Evolutionary conservation across 176 grass and related monocot genomes (phyloP).

Genomic region (Phragmites australis): DNA sequence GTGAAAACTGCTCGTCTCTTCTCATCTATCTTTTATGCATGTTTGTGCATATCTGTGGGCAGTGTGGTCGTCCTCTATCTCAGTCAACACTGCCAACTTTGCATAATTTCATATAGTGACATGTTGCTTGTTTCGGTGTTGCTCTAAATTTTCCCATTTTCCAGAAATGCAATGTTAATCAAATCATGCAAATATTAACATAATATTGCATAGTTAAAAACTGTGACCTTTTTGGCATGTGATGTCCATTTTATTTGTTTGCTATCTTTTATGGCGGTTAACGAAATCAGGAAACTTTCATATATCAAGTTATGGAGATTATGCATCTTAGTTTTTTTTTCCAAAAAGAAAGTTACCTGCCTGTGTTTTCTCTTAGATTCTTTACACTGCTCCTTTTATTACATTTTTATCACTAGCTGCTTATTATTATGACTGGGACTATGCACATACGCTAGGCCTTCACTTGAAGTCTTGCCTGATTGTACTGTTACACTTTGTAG

Average conservation of each 20-base stretch:
- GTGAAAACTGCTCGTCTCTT: neutral
- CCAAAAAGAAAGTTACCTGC: neutral
- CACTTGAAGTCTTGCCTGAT: slow-evolving; percentile 33
- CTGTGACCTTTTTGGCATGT: neutral
- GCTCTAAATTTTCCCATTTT: neutral
- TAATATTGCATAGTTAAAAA: neutral
- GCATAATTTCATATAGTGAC: neutral
- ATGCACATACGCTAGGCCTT: slow-evolving; percentile 17
- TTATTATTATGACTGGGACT: slow-evolving; percentile 12
- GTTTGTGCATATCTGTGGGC: slow-evolving; percentile 8
- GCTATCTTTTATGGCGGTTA: neutral
- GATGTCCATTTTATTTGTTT: neutral
- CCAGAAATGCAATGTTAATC: neutral
- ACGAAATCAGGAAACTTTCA: neutral
- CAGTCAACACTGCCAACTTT: neutral
- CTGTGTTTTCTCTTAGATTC: neutral
- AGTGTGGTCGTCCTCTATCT: neutral
- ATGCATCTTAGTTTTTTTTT: neutral
- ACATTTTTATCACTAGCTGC: neutral
- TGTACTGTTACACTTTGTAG: slow-evolving; percentile 51
- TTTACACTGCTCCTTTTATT: neutral
- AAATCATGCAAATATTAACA: neutral
- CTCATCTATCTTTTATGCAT: neutral
- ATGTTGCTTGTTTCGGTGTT: neutral
- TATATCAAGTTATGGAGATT: neutral